Percentiles rank a stretch among this genome's conserved stretches.
Evolutionary conservation across 768 basidiomycete species (phyloP).

Genomic region (Austroboletus eburneus): DNA sequence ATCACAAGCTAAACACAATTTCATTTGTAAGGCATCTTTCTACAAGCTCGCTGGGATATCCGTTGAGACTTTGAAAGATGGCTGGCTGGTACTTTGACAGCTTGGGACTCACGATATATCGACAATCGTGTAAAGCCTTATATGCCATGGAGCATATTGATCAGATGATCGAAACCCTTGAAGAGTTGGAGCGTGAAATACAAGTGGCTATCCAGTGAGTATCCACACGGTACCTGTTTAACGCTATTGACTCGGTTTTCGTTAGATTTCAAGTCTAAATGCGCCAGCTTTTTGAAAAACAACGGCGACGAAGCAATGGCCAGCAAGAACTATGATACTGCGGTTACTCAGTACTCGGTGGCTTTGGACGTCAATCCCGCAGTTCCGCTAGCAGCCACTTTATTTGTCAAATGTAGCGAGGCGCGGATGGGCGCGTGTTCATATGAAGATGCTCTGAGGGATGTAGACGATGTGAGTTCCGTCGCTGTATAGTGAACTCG

Average conservation of each 20-base stretch:
- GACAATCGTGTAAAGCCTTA: slow-evolving; percentile 9
- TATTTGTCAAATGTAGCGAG: slow-evolving; percentile 15
- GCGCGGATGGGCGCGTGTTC: slow-evolving; percentile 1
- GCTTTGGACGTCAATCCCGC: slow-evolving; percentile 2
- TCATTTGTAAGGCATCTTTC: slow-evolving; percentile 12
- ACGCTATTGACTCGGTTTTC: too few relatives aligned
- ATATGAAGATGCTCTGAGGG: slow-evolving; percentile 12
- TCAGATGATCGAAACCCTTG: not conserved
- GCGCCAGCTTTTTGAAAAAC: not conserved
- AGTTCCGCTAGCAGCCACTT: not conserved
- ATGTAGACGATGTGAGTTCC: slow-evolving; percentile 16
- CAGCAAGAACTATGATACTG: not conserved
- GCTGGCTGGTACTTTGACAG: slow-evolving; percentile 16
- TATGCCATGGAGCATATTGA: not conserved
- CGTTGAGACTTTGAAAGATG: slow-evolving; percentile 2
- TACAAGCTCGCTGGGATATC: not conserved
- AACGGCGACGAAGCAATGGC: slow-evolving; percentile 10
- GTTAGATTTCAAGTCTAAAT: slow-evolving; percentile 11
- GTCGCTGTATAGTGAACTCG: not conserved
- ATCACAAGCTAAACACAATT: slow-evolving; percentile 6
- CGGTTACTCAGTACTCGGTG: slow-evolving; percentile 10
- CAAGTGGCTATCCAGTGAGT: slow-evolving; percentile 10
- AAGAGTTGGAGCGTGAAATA: slow-evolving; percentile 3
- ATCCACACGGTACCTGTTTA: not conserved
- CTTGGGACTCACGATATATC: slow-evolving; percentile 7